Conservation (phyloP, 768 basidiomycete genomes). For the Dentipellis sp. region DNA sequence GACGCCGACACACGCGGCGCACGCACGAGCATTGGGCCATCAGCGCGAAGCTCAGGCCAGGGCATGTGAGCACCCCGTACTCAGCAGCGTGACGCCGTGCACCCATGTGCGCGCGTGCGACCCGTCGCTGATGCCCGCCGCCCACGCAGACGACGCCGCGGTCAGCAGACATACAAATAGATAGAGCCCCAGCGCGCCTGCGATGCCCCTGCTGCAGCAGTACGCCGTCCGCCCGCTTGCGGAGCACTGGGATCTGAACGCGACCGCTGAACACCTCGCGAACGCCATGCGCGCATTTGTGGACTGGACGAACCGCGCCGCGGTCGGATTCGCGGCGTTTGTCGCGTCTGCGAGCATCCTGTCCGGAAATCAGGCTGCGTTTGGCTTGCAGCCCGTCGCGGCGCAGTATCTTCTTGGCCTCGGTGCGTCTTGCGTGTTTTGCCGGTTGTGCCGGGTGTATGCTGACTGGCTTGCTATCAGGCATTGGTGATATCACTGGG, state of each 20-base stretch:
- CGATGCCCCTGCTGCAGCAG: background rate
- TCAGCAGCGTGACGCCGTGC: background rate
- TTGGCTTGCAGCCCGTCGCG: slow-evolving; percentile 20
- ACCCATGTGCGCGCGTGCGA: background rate
- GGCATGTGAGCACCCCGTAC: background rate
- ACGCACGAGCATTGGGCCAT: background rate
- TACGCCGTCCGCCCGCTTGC: background rate
- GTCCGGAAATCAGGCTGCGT: slow-evolving; percentile 20
- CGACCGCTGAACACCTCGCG: background rate
- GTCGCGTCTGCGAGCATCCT: slow-evolving; percentile 2
- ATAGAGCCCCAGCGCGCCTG: background rate
- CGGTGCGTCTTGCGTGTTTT: slow-evolving; percentile 28
- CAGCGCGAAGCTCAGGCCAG: background rate
- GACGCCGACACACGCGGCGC: background rate
- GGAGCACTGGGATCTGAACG: background rate
- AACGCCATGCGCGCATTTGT: background rate
- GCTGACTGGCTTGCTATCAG: slow-evolving; percentile 21
- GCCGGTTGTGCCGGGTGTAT: background rate
- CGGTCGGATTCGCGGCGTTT: background rate
- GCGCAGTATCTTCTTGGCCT: slow-evolving; percentile 44
- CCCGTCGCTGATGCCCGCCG: background rate
- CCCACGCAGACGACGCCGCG: background rate
- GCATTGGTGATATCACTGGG: slow-evolving; percentile 72
- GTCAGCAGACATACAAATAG: background rate
- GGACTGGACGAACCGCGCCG: background rate